Base-by-base conservation (phyloP, 805 yeast genomes). In the Lipomyces yamanashiensis region DNA sequence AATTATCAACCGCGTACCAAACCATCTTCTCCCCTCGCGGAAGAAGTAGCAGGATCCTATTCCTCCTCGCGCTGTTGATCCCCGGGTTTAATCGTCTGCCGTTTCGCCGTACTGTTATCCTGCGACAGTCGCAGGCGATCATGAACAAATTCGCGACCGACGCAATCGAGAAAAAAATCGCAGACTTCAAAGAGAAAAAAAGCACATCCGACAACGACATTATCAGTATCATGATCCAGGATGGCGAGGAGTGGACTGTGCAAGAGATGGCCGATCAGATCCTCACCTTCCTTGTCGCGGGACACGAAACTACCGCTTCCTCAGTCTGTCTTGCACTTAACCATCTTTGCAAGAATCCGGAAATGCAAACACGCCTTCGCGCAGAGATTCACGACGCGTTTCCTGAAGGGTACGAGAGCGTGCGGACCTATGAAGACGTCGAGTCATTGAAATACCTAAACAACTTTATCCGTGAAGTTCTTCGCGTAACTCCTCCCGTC, bases 281-380 rank as follows among this genome's bases (percentile, higher is more conserved):
- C 10, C 50, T 53, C 19, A 63, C 69, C 1, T 65, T 58, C n/a
- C 37, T 36, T 12, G 13, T 50, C 12, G 49, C 56, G 2, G 69
- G 69, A n/a, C 69, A 66, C 37, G 69, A 66, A 53, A 66, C 69
- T 3, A 62, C 67, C 15, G 67, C 69, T 7, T 52, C 69, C 1
- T 45, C 67, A 12, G 34, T 48, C 1, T 33, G 61, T 12, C 21
- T 56, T 9, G 58, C 69, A 6, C 47, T 62, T 13, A 36, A 59
- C 17, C 47, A 40, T 23, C 47, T 66, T 7, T 54, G 59, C 39
- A 43, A 48, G 34, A 44, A 59, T 40, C 62, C 59, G 9, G 62
- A 55, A 4, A 19, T 66, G n/a, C 69, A 66, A 48, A 51, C 48
- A 1, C 45, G 53, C 15, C 60, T 66, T 10, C 64, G 67, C 43